Percentiles rank a stretch among this genome's conserved stretches.
These are phyloP conservation scores for Onygenales sp. DNA, from an alignment of 2,329 filamentous ascomycete genomes.

Conservation along the genomic window DNA sequence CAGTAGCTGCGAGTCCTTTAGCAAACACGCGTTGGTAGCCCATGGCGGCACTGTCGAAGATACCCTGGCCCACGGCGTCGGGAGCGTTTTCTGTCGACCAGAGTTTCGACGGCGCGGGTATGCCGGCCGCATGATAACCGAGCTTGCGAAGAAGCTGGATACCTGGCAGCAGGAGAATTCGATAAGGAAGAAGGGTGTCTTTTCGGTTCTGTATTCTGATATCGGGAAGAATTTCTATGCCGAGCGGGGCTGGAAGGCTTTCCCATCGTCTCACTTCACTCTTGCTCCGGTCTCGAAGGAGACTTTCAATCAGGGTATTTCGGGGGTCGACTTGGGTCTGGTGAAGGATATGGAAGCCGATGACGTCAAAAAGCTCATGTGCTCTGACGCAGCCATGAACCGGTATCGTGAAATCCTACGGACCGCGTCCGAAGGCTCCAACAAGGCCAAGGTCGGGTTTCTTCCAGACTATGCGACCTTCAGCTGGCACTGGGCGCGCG, in stretches of 20 bases:
- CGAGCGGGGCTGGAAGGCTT: slow-evolving; percentile 65
- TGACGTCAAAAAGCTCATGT: slow-evolving; percentile 36
- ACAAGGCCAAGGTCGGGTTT: slow-evolving; percentile 52
- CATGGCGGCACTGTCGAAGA: slow-evolving; percentile 48
- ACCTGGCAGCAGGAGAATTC: slow-evolving; percentile 42
- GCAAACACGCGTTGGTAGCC: slow-evolving; percentile 32
- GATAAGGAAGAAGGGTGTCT: slow-evolving; percentile 39
- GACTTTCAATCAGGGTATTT: slow-evolving; percentile 10
- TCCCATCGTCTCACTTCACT: slow-evolving; percentile 61
- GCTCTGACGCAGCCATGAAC: slow-evolving; percentile 53
- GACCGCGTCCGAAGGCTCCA: slow-evolving; percentile 29
- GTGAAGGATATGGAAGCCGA: slow-evolving; percentile 23
- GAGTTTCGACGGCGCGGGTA: slow-evolving; percentile 64
- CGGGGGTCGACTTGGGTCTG: slow-evolving; percentile 18
- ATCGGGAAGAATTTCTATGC: slow-evolving; percentile 79
- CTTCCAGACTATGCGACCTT: slow-evolving; percentile 59
- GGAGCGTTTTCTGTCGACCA: slow-evolving; percentile 66
- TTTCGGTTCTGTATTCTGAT: slow-evolving; percentile 78
- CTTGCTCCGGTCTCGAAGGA: slow-evolving; percentile 39
- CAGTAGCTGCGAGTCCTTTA: slow-evolving; percentile 49
- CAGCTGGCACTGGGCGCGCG: slow-evolving; percentile 69
- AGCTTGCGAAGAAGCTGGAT: slow-evolving; percentile 49
- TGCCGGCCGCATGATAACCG: slow-evolving; percentile 63
- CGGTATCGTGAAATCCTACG: slow-evolving; percentile 57
- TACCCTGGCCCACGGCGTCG: slow-evolving; percentile 59